phyloP scores from a whole-genome alignment of 2,329 filamentous ascomycete species.

The Teratosphaeria epicoccoides region DNA sequence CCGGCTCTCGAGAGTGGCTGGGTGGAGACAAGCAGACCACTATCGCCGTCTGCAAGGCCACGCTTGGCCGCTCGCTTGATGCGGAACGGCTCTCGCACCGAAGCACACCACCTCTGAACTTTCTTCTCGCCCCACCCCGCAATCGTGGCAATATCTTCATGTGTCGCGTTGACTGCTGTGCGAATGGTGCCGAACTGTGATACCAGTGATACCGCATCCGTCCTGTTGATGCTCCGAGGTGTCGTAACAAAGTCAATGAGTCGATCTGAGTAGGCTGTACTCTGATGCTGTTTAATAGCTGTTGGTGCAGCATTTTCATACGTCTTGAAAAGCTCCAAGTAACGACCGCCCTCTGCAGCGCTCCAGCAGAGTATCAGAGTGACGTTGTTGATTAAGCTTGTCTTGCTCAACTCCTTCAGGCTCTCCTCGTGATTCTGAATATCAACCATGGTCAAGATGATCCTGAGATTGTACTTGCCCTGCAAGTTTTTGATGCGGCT shows the following conservation, averaged over 20 bases:
- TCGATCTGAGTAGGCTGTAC: conserved; percentile 72
- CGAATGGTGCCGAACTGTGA: conserved; percentile 84
- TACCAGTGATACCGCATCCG: conserved; percentile 81
- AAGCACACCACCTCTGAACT: conserved; percentile 71
- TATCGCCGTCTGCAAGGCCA: conserved; percentile 30
- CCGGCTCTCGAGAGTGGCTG: conserved; percentile 14
- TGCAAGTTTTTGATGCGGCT: conserved; percentile 76
- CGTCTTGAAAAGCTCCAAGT: conserved; percentile 88
- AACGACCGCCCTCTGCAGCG: conserved; percentile 82
- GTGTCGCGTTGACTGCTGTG: conserved; percentile 75
- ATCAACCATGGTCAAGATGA: conserved; percentile 85
- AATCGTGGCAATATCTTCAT: conserved; percentile 76
- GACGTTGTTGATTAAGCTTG: conserved; percentile 81
- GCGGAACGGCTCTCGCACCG: conserved; percentile 76
- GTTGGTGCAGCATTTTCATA: conserved; percentile 77
- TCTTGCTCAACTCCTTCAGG: conserved; percentile 83
- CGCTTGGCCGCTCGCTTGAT: conserved; percentile 58
- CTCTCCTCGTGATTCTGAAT: conserved; percentile 89
- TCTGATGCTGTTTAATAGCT: conserved; percentile 76
- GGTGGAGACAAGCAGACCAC: conserved; percentile 10
- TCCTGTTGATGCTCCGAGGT: conserved; percentile 84
- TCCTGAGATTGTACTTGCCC: conserved; percentile 74
- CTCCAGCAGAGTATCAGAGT: conserved; percentile 92
- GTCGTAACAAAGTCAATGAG: conserved; percentile 88
- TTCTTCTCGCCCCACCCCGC: conserved; percentile 94